These are phyloP conservation scores for Avicennia marina DNA, from an alignment of 257 asterid genomes.

Conservation along the genomic window DNA sequence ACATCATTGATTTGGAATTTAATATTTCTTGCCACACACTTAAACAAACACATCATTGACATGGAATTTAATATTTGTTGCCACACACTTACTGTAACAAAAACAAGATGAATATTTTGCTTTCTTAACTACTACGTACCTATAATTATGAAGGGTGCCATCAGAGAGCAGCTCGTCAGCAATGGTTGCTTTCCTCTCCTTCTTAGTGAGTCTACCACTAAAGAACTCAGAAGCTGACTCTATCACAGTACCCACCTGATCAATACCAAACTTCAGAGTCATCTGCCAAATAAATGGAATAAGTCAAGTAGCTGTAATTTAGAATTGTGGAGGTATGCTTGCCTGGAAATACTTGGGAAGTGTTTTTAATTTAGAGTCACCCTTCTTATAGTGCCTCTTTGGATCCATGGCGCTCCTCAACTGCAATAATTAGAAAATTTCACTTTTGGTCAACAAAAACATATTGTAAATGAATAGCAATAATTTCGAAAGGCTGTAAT, in stretches of 20 bases:
- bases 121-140: constrained; percentile 36
- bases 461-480: background rate
- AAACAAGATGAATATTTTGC: background rate
- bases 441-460: constrained; percentile 4
- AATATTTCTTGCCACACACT: background rate
- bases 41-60: background rate
- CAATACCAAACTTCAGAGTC: constrained; percentile 13
- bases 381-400: constrained; percentile 67
- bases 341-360: constrained; percentile 94
- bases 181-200: constrained; percentile 77
- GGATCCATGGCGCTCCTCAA: constrained; percentile 66
- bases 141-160: constrained; percentile 39
- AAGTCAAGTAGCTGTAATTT: background rate
- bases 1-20: background rate
- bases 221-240: constrained; percentile 74
- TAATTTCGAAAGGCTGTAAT: background rate
- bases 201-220: constrained; percentile 74
- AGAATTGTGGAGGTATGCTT: constrained; percentile 15
- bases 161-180: constrained; percentile 92
- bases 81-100: background rate
- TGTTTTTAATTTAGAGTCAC: constrained; percentile 60
- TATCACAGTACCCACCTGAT: constrained; percentile 89
- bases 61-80: background rate
- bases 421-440: constrained; percentile 33
- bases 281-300: background rate